A percentile compares a stretch with the other conserved stretches of the same genome.
Conservation (phyloP, 1,139 yeast genomes). For the Trichomonascaceae sp. region DNA sequence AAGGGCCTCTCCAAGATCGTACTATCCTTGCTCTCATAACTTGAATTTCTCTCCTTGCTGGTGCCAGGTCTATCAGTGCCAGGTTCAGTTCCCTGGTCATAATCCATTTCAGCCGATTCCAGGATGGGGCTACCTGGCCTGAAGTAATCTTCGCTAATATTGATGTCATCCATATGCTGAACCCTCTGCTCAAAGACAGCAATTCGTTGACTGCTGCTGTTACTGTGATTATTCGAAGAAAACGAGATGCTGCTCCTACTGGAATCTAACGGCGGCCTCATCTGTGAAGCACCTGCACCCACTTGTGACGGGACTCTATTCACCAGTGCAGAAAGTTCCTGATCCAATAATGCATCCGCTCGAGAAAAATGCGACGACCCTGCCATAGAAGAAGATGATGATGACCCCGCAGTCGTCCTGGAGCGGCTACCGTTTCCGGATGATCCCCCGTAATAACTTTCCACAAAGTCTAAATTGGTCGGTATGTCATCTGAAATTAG, state of each 20-base stretch:
- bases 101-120: neutral
- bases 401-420: slow-evolving; percentile 14
- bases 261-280: neutral
- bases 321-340: slow-evolving; percentile 23
- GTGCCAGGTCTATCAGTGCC: neutral
- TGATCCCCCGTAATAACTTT: slow-evolving; percentile 34
- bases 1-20: neutral
- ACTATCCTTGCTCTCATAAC: neutral
- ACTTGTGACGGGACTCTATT: neutral
- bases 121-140: slow-evolving; percentile 14
- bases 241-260: slow-evolving; percentile 4
- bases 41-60: neutral
- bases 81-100: neutral
- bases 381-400: slow-evolving; percentile 12
- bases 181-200: slow-evolving; percentile 26
- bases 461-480: slow-evolving; percentile 32
- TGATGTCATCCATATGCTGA: slow-evolving; percentile 19
- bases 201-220: slow-evolving; percentile 7
- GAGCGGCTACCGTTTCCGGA: slow-evolving; percentile 18
- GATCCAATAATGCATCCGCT: slow-evolving; percentile 32
- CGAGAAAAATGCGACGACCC: slow-evolving; percentile 19
- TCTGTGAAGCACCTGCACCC: neutral
- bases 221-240: slow-evolving; percentile 3
- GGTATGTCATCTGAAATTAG: slow-evolving; percentile 26
- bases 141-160: slow-evolving; percentile 48